Base-by-base conservation (phyloP, 1,284 basidiomycete species). In the Erythrobasidium hasegawianum region DNA sequence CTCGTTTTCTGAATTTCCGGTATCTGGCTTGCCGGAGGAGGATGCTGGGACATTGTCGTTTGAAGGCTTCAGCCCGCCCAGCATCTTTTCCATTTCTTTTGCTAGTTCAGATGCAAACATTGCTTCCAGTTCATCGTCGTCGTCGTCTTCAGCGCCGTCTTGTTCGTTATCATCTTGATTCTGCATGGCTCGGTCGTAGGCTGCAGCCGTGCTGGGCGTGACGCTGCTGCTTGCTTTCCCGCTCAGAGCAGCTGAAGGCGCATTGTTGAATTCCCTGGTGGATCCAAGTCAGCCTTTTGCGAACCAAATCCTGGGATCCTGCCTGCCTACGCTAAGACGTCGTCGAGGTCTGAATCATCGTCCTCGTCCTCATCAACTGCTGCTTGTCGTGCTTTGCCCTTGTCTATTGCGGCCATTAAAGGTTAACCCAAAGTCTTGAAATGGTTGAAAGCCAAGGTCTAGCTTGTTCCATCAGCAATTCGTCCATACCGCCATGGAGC, bases 401-500 rank as follows among this genome's bases (percentile, higher is more conserved):
- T 47, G 16, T 24, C n/a, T 47, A 5, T 4, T 47, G 43, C 16
- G n/a, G 16, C 22, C 22, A 24, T n/a, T 47, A 14, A 38, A 8
- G n/a, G n/a, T 41, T 62, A 52, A 18, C 54, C 14, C 24, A 47
- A 14, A 47, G 43, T 47, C n/a, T 24, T 47, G 16, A 24, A n/a
- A n/a, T 18, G 16, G 43, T n/a, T n/a, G n/a, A n/a, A n/a, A n/a
- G n/a, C n/a, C n/a, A n/a, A n/a, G n/a, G n/a, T n/a, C n/a, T n/a
- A n/a, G n/a, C n/a, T n/a, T n/a, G n/a, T n/a, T n/a, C n/a, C n/a
- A n/a, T n/a, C n/a, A n/a, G n/a, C n/a, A n/a, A n/a, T n/a, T n/a
- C n/a, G n/a, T 33, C 59, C 7, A 43, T 22, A 20, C 20, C 58
- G 40, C 57, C n/a, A 73, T 74, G 72, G 69, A 73, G 56, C 72